Conservation (phyloP, 257 asterid genomes). For the Solanum bulbocastanum region DNA sequence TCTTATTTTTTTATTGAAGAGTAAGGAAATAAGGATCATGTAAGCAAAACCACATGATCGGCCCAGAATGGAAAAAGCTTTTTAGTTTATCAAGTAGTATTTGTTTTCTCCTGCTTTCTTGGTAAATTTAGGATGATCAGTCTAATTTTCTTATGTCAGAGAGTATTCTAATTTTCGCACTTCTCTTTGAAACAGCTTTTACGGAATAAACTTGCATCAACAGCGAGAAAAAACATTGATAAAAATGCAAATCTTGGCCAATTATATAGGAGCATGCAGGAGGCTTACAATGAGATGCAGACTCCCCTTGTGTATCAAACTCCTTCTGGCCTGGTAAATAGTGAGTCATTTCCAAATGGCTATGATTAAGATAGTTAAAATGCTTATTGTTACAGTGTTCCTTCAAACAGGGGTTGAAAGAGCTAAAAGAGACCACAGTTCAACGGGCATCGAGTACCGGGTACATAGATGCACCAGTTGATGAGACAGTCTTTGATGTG, state of each 20-base stretch:
- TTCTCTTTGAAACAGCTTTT: slow-evolving; percentile 52
- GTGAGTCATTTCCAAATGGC: not conserved
- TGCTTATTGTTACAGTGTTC: not conserved
- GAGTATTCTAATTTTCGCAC: not conserved
- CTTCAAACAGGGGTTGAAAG: slow-evolving; percentile 63
- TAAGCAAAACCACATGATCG: not conserved
- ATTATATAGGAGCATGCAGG: slow-evolving; percentile 67
- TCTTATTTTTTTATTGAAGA: not conserved
- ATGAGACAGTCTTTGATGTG: slow-evolving; percentile 65
- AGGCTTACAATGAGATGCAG: slow-evolving; percentile 83
- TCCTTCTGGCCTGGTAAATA: slow-evolving; percentile 60
- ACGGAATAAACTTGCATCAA: slow-evolving; percentile 76
- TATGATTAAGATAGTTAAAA: not conserved
- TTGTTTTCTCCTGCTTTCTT: not conserved
- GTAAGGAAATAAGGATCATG: not conserved
- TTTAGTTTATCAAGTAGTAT: not conserved
- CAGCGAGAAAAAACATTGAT: slow-evolving; percentile 59
- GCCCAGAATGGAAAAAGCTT: not conserved
- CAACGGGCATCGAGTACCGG: slow-evolving; percentile 67
- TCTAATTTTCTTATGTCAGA: not conserved
- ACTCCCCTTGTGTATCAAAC: slow-evolving; percentile 83
- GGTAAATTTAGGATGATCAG: not conserved
- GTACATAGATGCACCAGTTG: slow-evolving; percentile 78
- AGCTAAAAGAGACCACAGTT: slow-evolving; percentile 72
- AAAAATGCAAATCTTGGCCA: slow-evolving; percentile 69